Evolutionary conservation across 495 filamentous ascomycete species (phyloP).

Genomic region (Letharia columbiana): DNA sequence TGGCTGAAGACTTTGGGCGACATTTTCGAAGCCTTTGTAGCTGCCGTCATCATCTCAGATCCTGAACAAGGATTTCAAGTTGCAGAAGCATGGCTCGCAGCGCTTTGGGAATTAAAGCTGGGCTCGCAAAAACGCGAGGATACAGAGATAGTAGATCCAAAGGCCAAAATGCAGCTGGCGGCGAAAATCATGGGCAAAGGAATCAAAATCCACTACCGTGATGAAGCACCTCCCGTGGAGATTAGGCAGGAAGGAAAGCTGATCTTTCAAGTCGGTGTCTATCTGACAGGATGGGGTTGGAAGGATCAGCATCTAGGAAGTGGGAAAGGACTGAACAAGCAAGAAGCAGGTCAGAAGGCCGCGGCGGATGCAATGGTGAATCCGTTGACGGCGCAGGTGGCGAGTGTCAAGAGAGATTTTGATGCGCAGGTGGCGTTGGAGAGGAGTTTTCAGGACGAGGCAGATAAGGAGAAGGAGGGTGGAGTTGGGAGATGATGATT

Average conservation of each 20-base stretch:
- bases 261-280: conserved; percentile 60
- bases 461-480: not conserved
- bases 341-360: conserved; percentile 63
- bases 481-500: not conserved
- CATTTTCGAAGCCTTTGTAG: conserved; percentile 83
- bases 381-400: conserved; percentile 47
- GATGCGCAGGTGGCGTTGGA: conserved; percentile 18
- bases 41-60: conserved; percentile 62
- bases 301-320: conserved; percentile 52
- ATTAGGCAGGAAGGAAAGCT: conserved; percentile 50
- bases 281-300: conserved; percentile 67
- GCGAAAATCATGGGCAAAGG: conserved; percentile 49
- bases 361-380: conserved; percentile 59
- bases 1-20: conserved; percentile 64
- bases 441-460: conserved; percentile 1
- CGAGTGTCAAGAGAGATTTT: conserved; percentile 41
- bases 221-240: conserved; percentile 41
- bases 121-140: conserved; percentile 23
- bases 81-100: conserved; percentile 58
- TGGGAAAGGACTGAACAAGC: conserved; percentile 61
- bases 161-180: conserved; percentile 48
- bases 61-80: conserved; percentile 47
- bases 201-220: conserved; percentile 57
- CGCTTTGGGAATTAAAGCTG: conserved; percentile 53
- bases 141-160: conserved; percentile 22